Evolutionary conservation across 768 basidiomycete genomes (phyloP), one percentile per base, ranked within the genome.

Genomic region (Boletus insuetus): DNA sequence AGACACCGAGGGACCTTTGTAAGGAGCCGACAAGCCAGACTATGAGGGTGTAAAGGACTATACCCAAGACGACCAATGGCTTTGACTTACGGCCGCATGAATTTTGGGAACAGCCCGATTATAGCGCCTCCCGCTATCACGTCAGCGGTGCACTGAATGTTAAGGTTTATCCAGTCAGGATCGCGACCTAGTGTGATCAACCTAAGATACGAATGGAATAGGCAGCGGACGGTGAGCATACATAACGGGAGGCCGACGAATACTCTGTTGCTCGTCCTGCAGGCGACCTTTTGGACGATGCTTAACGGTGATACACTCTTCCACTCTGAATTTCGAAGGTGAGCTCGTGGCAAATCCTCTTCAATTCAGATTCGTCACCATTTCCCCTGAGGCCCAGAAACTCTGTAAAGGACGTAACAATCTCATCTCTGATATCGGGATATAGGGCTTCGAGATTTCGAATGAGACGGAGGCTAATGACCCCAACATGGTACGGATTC

Each of bases 241-340:
- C 82, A 83, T 4, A 79, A 47, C 3, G 80, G 79, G 31, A 74
- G 64, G 0, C 82, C 83, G 6, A 83, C 76, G 50, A 83, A 79
- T 0, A 74, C 44, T 24, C 53, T 54, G 34, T 49, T 54, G 26
- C n/a, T 46, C 1, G 51, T n/a, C 14, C 51, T 45, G 35, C 24
- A 45, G 9, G 38, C n/a, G 38, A 39, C 38, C 8, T 39, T 16
- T 39, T 7, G 38, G 8, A 46, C 16, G 35, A 13, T 7, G 1
- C 19, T 7, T 6, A 53, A 5, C 6, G 51, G 35, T 3, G 51
- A 26, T 10, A 53, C 26, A 22, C 19, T 45, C 29, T 53, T 53
- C 51, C 51, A 53, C 24, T 39, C 51, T 53, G 51, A 12, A 17
- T 9, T 32, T 41, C 14, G 3, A 39, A 14, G 38, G 7, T 39